Base-by-base conservation (phyloP, 768 basidiomycete genomes). In the Sporobolomyces phaffii region DNA sequence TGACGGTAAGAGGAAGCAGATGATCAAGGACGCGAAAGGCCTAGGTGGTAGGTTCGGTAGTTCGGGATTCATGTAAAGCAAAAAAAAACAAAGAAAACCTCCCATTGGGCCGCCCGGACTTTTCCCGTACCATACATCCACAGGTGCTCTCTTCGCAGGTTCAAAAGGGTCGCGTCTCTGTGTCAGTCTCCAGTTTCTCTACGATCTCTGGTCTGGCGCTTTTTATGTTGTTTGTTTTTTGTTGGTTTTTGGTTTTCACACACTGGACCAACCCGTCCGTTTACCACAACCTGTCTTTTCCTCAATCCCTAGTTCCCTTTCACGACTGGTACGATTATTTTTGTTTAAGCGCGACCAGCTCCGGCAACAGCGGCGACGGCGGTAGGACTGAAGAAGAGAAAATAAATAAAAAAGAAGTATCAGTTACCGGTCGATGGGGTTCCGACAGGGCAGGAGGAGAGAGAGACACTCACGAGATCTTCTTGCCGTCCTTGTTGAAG, bases 1-100 rank as follows among this genome's bases (percentile, higher is more conserved):
- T 74, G 93, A 96, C 65, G 82, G 81, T 49, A 86, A 89, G 75
- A 82, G 94, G 68, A 81, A 83, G 60, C 85, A 85, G 74, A 81
- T 90, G 77, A 81, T 98, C 74, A 83, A 82, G 62, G 69, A 62
- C 34, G 72, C 73, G 26, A 69, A 61, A 60, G 67, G 70, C 5
- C 45, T 74, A 13, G 63, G 66, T 17, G 64, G 68, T 9, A 41
- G 69, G 36, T 74, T 74, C 29, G 64, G 66, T 5, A 62, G 64
- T 0, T 67, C 71, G 1, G 60, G 52, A 22, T 74, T 57, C 52
- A 44, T 58, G 56, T 45, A 44, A 45, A 17, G n/a, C n/a, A n/a
- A n/a, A n/a, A n/a, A n/a, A n/a, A n/a, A n/a, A n/a, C n/a, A n/a
- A n/a, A n/a, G n/a, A n/a, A n/a, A n/a, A n/a, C n/a, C n/a, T n/a